A percentile compares a stretch with the other conserved stretches of the same genome.
These are phyloP conservation scores for Penicillium verhagenii DNA, from an alignment of 495 filamentous ascomycete species.

Conservation along the genomic window DNA sequence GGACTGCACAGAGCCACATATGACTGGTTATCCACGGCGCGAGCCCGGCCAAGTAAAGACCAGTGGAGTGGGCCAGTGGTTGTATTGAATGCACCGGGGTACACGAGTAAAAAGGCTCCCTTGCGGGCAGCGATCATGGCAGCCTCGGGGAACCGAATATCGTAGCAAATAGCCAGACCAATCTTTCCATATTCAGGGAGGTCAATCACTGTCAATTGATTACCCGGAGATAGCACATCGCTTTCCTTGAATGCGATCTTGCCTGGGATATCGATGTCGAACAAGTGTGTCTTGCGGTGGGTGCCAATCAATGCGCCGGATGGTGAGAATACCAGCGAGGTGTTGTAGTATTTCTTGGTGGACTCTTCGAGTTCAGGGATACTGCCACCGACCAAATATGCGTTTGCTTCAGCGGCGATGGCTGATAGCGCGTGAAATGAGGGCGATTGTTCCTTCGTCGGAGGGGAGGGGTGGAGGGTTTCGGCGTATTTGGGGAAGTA, in stretches of 20 bases:
- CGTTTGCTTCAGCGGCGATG: constrained; percentile 71
- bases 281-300: constrained; percentile 95
- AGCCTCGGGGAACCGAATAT: constrained; percentile 93
- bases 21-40: constrained; percentile 91
- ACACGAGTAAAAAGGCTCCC: constrained; percentile 79
- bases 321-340: constrained; percentile 78
- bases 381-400: constrained; percentile 86
- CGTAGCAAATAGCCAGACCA: constrained; percentile 92
- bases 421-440: constrained; percentile 80
- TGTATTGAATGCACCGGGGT: constrained; percentile 93
- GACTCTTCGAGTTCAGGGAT: constrained; percentile 74
- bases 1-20: constrained; percentile 94
- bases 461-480: constrained; percentile 75
- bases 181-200: constrained; percentile 83
- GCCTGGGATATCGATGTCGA: constrained; percentile 97
- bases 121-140: constrained; percentile 86
- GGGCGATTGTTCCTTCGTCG: constrained; percentile 65
- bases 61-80: constrained; percentile 93
- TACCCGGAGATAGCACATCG: constrained; percentile 81
- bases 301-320: constrained; percentile 73
- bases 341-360: constrained; percentile 86
- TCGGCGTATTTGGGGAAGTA: constrained; percentile 94
- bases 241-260: constrained; percentile 89
- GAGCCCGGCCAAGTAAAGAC: constrained; percentile 75
- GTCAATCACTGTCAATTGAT: constrained; percentile 77